Percentiles rank a stretch among this genome's conserved stretches.
Conservation (phyloP, 75 land plant genomes). For the Selaginella tamariscina region DNA sequence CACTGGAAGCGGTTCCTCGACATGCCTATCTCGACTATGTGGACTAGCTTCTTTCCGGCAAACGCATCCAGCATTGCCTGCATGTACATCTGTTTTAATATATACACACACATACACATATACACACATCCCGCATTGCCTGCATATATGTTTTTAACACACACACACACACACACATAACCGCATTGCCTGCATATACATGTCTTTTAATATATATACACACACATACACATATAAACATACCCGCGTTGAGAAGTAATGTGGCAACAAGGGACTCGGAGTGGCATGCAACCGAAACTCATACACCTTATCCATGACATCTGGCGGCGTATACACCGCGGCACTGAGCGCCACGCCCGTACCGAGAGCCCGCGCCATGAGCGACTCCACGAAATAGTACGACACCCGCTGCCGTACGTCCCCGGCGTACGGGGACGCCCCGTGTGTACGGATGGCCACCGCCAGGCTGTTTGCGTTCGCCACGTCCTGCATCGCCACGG, state of each 20-base stretch:
- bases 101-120: too few relatives aligned
- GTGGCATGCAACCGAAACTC: slow-evolving; percentile 8
- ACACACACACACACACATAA: too few relatives aligned
- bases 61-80: background rate
- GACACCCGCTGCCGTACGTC: background rate
- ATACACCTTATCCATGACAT: background rate
- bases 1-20: slow-evolving; percentile 7
- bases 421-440: background rate
- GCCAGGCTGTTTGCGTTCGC: slow-evolving; percentile 2
- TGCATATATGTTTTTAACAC: too few relatives aligned
- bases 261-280: slow-evolving; percentile 4
- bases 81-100: too few relatives aligned
- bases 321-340: background rate
- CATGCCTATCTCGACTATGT: background rate
- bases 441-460: background rate
- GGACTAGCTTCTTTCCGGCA: background rate
- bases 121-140: too few relatives aligned
- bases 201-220: too few relatives aligned
- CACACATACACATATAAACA: too few relatives aligned
- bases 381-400: slow-evolving; percentile 11
- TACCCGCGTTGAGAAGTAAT: background rate
- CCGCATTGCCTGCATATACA: too few relatives aligned
- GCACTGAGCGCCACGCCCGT: background rate
- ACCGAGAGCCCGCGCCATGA: background rate
- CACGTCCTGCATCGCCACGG: background rate